A percentile compares a stretch with the other conserved stretches of the same genome.
phyloP scores from a whole-genome alignment of 306 rosid genomes.

The Dalbergia cochinchinensis region DNA sequence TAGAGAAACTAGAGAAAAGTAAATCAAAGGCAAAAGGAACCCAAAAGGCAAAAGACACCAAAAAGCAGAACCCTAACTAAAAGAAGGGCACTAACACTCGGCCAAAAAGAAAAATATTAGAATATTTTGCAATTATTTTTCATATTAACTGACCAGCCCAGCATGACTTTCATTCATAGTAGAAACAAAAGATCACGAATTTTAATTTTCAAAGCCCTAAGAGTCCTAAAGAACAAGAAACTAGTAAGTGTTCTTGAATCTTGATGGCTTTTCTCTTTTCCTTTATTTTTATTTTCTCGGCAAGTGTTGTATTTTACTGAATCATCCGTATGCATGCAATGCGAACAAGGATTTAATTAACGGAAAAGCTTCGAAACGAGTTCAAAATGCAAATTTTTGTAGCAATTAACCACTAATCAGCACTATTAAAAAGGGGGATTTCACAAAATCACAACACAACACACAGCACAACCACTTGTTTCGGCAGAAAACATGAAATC shows the following conservation, averaged over 20 bases:
- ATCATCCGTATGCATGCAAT: background rate
- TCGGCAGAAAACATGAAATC: background rate
- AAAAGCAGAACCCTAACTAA: background rate
- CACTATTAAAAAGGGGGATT: background rate
- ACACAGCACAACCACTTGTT: background rate
- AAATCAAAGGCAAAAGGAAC: background rate
- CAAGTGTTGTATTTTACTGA: background rate
- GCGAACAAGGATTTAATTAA: background rate
- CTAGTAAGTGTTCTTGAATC: background rate
- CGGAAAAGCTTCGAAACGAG: background rate
- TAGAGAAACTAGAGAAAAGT: background rate
- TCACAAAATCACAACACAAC: background rate
- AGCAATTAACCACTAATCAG: constrained; percentile 1
- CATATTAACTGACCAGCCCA: background rate
- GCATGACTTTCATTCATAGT: background rate
- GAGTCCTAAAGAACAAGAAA: background rate
- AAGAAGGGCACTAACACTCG: background rate
- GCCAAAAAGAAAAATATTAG: background rate
- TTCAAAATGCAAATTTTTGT: background rate
- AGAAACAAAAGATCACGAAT: background rate
- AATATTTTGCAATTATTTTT: background rate
- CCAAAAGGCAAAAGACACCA: background rate
- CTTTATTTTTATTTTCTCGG: background rate
- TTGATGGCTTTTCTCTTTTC: background rate
- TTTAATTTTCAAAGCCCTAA: background rate